These are phyloP conservation scores for Hymenotorrendiella dingleyae DNA, from an alignment of 2,329 filamentous ascomycete species.

Conservation along the genomic window DNA sequence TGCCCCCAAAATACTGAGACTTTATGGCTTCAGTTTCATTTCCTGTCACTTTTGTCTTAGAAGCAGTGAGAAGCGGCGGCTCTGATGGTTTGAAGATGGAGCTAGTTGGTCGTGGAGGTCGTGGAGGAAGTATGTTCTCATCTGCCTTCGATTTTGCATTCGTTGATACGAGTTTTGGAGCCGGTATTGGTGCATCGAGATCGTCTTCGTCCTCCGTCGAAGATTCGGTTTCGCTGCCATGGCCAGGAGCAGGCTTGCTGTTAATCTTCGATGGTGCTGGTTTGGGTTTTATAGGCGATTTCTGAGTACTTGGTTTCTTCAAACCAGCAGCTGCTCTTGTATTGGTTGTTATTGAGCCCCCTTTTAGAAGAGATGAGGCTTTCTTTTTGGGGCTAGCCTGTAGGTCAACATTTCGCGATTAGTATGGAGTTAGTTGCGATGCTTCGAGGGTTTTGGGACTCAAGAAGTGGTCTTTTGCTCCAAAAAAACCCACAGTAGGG, in stretches of 20 bases:
- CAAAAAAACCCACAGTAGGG: too few species aligned
- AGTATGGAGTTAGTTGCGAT: too few species aligned
- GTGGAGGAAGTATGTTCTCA: too few species aligned
- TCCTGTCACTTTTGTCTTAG: too few species aligned
- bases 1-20: too few species aligned
- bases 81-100: too few species aligned
- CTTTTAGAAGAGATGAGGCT: constrained; percentile 25
- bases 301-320: constrained; percentile 14
- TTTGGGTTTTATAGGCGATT: constrained; percentile 9
- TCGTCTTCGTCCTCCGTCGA: constrained; percentile 26
- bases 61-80: too few species aligned
- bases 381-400: constrained; percentile 33
- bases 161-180: constrained; percentile 14
- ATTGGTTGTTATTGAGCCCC: constrained; percentile 14
- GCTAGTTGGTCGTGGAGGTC: too few species aligned
- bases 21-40: neutral
- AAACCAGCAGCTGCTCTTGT: constrained; percentile 31
- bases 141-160: too few species aligned
- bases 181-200: constrained; percentile 23
- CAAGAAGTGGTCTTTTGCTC: too few species aligned
- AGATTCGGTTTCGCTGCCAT: constrained; percentile 12
- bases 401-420: too few species aligned
- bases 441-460: too few species aligned
- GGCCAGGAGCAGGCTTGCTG: neutral
- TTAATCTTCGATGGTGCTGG: neutral